Base-by-base conservation (phyloP, 768 basidiomycete genomes). In the Tylopilus felleus region DNA sequence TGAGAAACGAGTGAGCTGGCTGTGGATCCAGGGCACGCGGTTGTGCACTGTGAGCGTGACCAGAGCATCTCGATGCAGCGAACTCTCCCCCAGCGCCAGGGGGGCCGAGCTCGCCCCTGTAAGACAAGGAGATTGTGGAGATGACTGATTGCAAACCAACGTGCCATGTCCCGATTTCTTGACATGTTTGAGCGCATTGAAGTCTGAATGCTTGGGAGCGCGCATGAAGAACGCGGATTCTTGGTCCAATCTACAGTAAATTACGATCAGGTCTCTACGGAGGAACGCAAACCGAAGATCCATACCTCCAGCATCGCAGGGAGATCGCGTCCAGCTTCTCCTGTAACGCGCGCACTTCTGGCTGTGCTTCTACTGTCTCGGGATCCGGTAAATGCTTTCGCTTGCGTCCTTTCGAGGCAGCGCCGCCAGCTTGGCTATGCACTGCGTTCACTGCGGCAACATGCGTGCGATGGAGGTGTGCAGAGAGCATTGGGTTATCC, bases 261-360 rank as follows among this genome's bases (percentile, higher is more conserved):
- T 56, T 38, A n/a, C 5, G 28, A 35, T 55, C 8, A 60, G n/a
- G 8, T 40, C 21, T 40, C 16, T 3, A 23, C 36, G 22, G 10
- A 16, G 14, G 35, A 55, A 50, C 12, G 31, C 23, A 35, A 44
- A 27, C 5, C 7, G 27, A 22, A 17, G 38, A 43, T 14, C 70
- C 84, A 56, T 61, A 89, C 88, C 76, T 77, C 80, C 84, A 89
- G 59, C 82, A 79, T 38, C 71, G 76, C 21, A 91, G 74, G 39
- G 77, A 66, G 16, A 83, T 69, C 4, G 62, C 59, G 12, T 83
- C 81, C n/a, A 91, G 64, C 19, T 72, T 72, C 42, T 74, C 69
- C 61, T 84, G 79, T 5, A 90, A 60, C 2, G 65, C 65, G 1
- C 68, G 61, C 1, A 84, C 77, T 25, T 85, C 82, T 8, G 75